Conservation (phyloP, 148 eudicot species). For the Camellia japonica region DNA sequence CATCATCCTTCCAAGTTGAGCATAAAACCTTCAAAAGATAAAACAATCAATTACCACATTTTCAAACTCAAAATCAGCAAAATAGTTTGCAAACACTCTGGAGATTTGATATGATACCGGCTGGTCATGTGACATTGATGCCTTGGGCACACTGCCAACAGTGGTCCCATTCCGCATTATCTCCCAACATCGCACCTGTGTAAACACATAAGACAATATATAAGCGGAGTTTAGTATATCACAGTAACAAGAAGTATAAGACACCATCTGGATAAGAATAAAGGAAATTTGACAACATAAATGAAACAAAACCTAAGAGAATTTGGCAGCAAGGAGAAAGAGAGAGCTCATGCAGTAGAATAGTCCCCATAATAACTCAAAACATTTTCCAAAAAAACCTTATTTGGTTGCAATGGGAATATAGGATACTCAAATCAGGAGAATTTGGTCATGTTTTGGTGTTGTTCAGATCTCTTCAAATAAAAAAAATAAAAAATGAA, state of each 20-base stretch:
- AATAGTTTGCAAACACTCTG: background rate
- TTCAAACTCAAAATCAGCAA: background rate
- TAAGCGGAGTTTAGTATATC: background rate
- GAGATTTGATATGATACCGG: conserved; percentile 47
- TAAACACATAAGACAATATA: background rate
- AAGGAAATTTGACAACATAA: background rate
- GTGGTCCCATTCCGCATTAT: conserved; percentile 55
- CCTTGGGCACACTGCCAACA: conserved; percentile 59
- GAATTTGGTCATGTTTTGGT: background rate
- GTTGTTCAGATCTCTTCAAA: background rate
- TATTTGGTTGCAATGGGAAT: background rate
- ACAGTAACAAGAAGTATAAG: background rate
- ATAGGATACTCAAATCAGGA: background rate
- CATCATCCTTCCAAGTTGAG: conserved; percentile 97
- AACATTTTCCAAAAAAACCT: background rate
- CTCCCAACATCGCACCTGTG: conserved; percentile 94
- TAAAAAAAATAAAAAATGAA: too few relatives aligned
- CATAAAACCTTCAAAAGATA: conserved; percentile 62
- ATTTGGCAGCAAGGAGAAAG: background rate
- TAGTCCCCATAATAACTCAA: background rate
- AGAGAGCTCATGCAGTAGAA: background rate
- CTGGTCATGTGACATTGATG: conserved; percentile 79
- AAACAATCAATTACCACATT: conserved; percentile 1
- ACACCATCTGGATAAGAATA: background rate
- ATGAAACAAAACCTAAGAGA: background rate